Conservation (phyloP, 768 basidiomycete genomes). For the Lepiota venenata region DNA sequence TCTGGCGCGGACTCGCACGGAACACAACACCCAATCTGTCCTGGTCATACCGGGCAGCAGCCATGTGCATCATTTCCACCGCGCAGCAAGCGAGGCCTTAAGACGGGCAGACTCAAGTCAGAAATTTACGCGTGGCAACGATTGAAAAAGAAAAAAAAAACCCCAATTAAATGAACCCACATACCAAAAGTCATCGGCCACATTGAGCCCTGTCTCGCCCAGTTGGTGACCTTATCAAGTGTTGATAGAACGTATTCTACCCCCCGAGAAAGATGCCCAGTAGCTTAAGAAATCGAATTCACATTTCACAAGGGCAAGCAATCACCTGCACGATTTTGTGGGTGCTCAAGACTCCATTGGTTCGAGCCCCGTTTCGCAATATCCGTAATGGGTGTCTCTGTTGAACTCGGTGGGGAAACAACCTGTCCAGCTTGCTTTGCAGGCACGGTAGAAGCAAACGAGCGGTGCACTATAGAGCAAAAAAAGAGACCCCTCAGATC, state of each 20-base stretch:
- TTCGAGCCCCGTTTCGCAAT: slow-evolving; percentile 79
- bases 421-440: slow-evolving; percentile 31
- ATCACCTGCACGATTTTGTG: slow-evolving; percentile 84
- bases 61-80: slow-evolving; percentile 99
- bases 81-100: slow-evolving; percentile 96
- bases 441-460: slow-evolving; percentile 52
- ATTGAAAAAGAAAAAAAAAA: slow-evolving; percentile 2
- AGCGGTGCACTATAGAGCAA: slow-evolving; percentile 32
- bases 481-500: slow-evolving; percentile 12
- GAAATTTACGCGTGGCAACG: no score
- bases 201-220: slow-evolving; percentile 97
- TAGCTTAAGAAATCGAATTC: not conserved
- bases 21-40: slow-evolving; percentile 97
- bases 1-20: slow-evolving; percentile 97
- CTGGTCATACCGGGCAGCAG: slow-evolving; percentile 97
- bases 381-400: slow-evolving; percentile 57
- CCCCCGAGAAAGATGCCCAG: not conserved
- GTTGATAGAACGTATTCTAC: slow-evolving; percentile 95
- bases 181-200: slow-evolving; percentile 98
- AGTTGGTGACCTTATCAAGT: slow-evolving; percentile 94
- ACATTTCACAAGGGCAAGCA: slow-evolving; percentile 16
- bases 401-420: slow-evolving; percentile 29
- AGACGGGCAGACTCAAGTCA: slow-evolving; percentile 5
- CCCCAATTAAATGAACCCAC: slow-evolving; percentile 6
- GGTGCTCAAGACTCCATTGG: slow-evolving; percentile 83